phyloP scores from a whole-genome alignment of 345 rosid species.

The Citrus maxima region DNA sequence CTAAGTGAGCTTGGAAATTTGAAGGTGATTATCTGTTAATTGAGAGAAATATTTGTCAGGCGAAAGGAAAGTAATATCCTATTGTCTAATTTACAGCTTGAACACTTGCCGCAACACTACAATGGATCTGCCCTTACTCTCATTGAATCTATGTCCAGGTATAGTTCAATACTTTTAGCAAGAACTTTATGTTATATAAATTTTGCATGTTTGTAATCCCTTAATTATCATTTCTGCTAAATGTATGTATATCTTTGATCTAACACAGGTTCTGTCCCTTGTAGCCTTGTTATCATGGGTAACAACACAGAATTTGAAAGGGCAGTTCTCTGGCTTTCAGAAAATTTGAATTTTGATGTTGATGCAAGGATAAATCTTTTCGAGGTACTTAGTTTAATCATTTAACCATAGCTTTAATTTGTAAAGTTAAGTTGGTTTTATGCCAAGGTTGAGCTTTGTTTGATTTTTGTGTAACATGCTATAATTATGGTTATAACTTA shows the following conservation, averaged over 20 bases:
- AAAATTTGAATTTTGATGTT: slow-evolving; percentile 70
- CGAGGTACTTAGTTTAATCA: slow-evolving; percentile 50
- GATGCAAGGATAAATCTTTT: slow-evolving; percentile 92
- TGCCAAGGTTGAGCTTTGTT: neutral
- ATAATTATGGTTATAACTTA: slow-evolving; percentile 5
- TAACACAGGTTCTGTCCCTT: slow-evolving; percentile 17
- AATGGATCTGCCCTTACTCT: slow-evolving; percentile 90
- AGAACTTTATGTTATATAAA: neutral
- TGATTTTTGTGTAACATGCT: neutral
- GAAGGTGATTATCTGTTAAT: slow-evolving; percentile 44
- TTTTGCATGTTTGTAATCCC: neutral
- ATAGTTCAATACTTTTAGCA: slow-evolving; percentile 12
- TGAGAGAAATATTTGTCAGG: neutral
- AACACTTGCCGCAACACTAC: slow-evolving; percentile 79
- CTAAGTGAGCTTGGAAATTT: slow-evolving; percentile 96
- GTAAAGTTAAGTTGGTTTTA: neutral
- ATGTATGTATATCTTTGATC: neutral
- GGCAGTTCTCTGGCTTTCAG: slow-evolving; percentile 84
- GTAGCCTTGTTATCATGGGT: slow-evolving; percentile 88
- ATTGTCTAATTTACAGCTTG: slow-evolving; percentile 58
- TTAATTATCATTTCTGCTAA: neutral
- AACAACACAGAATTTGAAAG: slow-evolving; percentile 83
- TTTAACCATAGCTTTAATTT: neutral
- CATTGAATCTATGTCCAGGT: slow-evolving; percentile 93
- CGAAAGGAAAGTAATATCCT: slow-evolving; percentile 10